phyloP scores from a whole-genome alignment of 2,329 filamentous ascomycete genomes.

The Camillea tinctor region DNA sequence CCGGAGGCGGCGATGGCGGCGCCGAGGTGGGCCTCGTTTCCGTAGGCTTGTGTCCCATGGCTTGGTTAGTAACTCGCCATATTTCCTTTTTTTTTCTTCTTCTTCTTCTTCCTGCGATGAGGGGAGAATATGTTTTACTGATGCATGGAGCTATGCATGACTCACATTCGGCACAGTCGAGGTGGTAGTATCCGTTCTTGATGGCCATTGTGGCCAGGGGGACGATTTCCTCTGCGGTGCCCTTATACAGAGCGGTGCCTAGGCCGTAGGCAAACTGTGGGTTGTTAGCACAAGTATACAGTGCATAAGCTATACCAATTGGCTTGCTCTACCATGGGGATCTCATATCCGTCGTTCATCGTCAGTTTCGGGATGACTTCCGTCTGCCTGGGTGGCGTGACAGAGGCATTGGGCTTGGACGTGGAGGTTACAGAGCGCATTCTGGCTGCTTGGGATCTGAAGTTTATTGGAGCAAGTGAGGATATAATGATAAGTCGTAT shows the following conservation, averaged over 20 bases:
- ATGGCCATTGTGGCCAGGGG: constrained; percentile 60
- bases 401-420: constrained; percentile 40
- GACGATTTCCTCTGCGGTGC: constrained; percentile 54
- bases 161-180: constrained; percentile 71
- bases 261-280: constrained; percentile 68
- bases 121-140: constrained; percentile 1
- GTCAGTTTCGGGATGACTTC: constrained; percentile 57
- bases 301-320: not conserved
- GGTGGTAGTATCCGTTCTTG: constrained; percentile 66
- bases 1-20: constrained; percentile 66
- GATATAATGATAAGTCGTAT: not conserved
- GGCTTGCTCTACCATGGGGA: constrained; percentile 58
- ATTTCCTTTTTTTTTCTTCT: no score
- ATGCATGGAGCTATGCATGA: not conserved
- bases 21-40: constrained; percentile 69
- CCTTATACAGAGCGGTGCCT: constrained; percentile 66
- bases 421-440: constrained; percentile 45
- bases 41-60: constrained; percentile 45
- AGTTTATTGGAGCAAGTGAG: not conserved
- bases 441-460: constrained; percentile 2
- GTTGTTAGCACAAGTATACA: constrained; percentile 4
- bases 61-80: no score
- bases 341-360: constrained; percentile 71
- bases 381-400: constrained; percentile 40
- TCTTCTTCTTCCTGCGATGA: no score